These are phyloP conservation scores for Lipomyces orientalis DNA, from an alignment of 805 yeast species.

Conservation along the genomic window DNA sequence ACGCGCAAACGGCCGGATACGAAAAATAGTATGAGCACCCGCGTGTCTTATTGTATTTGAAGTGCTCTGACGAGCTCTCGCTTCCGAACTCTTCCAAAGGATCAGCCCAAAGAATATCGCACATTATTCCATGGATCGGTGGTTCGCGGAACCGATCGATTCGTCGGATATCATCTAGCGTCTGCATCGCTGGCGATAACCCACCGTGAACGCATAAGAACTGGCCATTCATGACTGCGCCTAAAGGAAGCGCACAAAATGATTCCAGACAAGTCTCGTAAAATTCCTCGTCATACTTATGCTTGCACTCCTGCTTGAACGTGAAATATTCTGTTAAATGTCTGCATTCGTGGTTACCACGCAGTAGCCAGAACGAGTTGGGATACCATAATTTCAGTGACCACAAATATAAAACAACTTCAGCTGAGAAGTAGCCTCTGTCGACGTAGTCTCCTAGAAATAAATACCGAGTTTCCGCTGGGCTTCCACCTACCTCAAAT, in stretches of 20 bases:
- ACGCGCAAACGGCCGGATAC: slow-evolving; percentile 78
- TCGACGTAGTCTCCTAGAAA: slow-evolving; percentile 96
- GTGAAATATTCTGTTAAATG: slow-evolving; percentile 95
- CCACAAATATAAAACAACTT: slow-evolving; percentile 69
- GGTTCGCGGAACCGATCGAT: slow-evolving; percentile 88
- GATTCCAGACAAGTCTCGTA: slow-evolving; percentile 78
- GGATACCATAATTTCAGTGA: slow-evolving; percentile 80
- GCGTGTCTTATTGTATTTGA: slow-evolving; percentile 71
- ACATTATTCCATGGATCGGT: slow-evolving; percentile 91
- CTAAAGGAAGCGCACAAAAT: slow-evolving; percentile 86
- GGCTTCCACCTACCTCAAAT: slow-evolving; percentile 93
- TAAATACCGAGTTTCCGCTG: slow-evolving; percentile 72
- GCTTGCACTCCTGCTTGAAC: slow-evolving; percentile 85
- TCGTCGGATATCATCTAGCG: slow-evolving; percentile 68
- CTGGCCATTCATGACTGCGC: slow-evolving; percentile 91
- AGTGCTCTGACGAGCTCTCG: slow-evolving; percentile 52
- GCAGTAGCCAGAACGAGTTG: slow-evolving; percentile 71
- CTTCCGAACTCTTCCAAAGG: slow-evolving; percentile 89
- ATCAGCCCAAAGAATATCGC: slow-evolving; percentile 95
- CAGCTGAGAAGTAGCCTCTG: slow-evolving; percentile 89
- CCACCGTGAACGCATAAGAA: slow-evolving; percentile 98
- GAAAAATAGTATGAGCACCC: slow-evolving; percentile 94
- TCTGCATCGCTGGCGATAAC: slow-evolving; percentile 78
- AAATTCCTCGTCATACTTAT: slow-evolving; percentile 70
- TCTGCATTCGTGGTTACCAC: slow-evolving; percentile 95